Evolutionary conservation across 2,329 filamentous ascomycete genomes (phyloP), one percentile per base, ranked within the genome.

Genomic region (Intubia oerlemansii): DNA sequence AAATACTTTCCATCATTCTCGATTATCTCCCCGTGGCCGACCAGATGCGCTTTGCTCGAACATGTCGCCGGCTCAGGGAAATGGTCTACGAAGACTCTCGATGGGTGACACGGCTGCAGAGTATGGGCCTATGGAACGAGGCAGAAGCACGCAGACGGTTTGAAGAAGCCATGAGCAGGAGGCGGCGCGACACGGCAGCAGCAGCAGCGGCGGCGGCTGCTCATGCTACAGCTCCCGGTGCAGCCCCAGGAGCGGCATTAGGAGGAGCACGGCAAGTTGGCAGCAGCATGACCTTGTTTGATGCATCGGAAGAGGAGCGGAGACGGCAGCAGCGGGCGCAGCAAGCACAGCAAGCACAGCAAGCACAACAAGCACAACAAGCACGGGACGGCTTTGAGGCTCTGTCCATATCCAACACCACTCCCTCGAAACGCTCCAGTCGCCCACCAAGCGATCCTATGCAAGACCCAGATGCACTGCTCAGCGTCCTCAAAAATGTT

Each of bases 81-180:
- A 98, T 98, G 84, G 84, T 93, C 4, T 98, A 95, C 51, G 88
- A 98, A 48, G 88, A 98, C 49, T 80, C 82, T 28, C 66, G 85
- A 54, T 98, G 88, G 88, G 77, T 95, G 22, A 70, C 79, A 37
- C 66, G 79, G 37, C 52, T 98, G 31, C 77, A 77, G 46, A 71
- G 64, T 33, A 92, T 98, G 71, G 79, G 75, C 2, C 76, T 78
- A 39, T 98, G 88, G 88, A 75, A 91, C 44, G 88, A 98, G 46
- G 50, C 57, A 4, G 85, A 92, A 46, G 88, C 88, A 5, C 65
- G 84, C 35, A 70, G 66, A 39, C 58, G 78, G 30, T 79, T 81
- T 29, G 85, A 93, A 36, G 73, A 85, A 15, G 62, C 65, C 7
- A 61, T 74, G 41, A 55, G 56, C 37, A 55, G 55, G 40, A 62